Conservation (phyloP, 176 grass and related monocot genomes). For the Oropetium thomaeum region DNA sequence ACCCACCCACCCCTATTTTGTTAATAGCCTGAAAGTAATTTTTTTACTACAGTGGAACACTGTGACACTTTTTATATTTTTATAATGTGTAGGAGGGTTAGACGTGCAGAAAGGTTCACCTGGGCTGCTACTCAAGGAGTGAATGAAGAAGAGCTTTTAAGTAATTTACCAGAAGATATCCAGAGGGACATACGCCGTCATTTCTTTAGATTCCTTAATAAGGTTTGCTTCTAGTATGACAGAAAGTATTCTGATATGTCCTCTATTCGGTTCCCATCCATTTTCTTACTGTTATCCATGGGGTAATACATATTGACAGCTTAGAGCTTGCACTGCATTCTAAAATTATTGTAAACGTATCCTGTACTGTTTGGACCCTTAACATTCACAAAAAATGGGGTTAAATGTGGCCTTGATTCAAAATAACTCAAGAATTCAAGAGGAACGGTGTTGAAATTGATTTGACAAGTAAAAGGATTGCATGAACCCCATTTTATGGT, state of each 20-base stretch:
- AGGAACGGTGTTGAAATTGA: not conserved
- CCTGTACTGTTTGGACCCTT: not conserved
- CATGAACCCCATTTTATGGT: not conserved
- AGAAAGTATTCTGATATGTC: not conserved
- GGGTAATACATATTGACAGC: not conserved
- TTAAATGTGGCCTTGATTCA: not conserved
- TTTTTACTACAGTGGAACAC: conserved; percentile 17
- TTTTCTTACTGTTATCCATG: not conserved
- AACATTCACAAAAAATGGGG: not conserved
- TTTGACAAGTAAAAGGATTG: not conserved
- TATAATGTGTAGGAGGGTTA: conserved; percentile 69
- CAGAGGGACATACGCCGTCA: conserved; percentile 90
- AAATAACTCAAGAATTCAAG: not conserved
- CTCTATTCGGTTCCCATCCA: not conserved
- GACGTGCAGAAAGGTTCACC: conserved; percentile 85
- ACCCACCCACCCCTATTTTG: not conserved
- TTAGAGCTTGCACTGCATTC: not conserved
- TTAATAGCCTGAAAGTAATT: not conserved
- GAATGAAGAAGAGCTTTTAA: conserved; percentile 84
- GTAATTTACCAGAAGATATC: conserved; percentile 95
- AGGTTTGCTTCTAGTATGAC: conserved; percentile 39
- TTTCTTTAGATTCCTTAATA: conserved; percentile 89
- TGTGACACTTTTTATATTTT: not conserved
- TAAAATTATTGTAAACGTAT: not conserved
- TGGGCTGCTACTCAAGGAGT: conserved; percentile 96